Percentiles rank a stretch among this genome's conserved stretches.
phyloP scores from a whole-genome alignment of 345 rosid species.

The Psidium friedrichsthalianum region DNA sequence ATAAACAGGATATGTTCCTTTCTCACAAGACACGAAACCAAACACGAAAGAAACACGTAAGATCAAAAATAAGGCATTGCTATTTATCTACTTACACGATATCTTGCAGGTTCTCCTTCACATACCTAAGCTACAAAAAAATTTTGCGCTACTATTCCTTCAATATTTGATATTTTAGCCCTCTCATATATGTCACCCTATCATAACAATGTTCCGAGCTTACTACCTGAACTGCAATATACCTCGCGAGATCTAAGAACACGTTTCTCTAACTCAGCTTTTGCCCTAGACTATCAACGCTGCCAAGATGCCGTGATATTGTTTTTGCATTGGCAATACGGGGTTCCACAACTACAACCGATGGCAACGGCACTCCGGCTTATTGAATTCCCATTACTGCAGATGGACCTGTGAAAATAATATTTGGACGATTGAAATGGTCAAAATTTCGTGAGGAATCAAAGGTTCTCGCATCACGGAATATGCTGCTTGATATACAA shows the following conservation, averaged over 20 bases:
- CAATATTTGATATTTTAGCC: not conserved
- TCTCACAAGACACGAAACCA: no score
- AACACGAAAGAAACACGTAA: no score
- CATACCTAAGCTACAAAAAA: not conserved
- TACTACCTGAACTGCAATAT: not conserved
- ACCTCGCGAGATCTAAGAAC: conserved; percentile 66
- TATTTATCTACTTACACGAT: no score
- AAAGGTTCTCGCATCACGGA: no score
- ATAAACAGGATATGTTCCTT: not conserved
- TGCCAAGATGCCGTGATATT: conserved; percentile 92
- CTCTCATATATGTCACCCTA: not conserved
- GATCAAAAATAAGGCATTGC: no score
- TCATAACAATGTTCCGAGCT: not conserved
- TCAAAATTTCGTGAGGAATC: not conserved
- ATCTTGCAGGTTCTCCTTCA: no score
- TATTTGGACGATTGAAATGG: not conserved
- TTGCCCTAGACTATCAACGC: conserved; percentile 62
- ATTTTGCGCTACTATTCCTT: not conserved
- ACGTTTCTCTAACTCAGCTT: conserved; percentile 72
- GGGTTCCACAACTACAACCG: conserved; percentile 91
- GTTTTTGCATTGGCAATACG: conserved; percentile 85
- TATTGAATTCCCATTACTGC: conserved; percentile 87
- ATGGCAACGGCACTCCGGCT: conserved; percentile 80
- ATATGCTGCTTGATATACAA: no score
- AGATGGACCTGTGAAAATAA: conserved; percentile 51